Conservation (phyloP, 2,329 filamentous ascomycete species). For the Boeremia exigua region DNA sequence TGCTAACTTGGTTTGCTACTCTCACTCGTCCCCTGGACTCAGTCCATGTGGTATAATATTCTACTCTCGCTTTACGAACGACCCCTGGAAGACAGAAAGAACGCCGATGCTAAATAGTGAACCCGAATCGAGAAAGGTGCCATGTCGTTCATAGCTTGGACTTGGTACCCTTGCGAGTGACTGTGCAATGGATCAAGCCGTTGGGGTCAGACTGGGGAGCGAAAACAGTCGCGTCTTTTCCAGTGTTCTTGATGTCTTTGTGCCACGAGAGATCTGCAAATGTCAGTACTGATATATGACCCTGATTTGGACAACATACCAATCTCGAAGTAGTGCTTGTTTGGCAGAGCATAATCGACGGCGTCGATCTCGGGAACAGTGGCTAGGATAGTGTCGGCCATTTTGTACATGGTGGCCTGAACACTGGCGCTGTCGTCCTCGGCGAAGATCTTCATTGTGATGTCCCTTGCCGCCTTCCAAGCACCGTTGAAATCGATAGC, state of each 20-base stretch:
- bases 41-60: conserved; percentile 35
- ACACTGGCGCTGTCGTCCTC: conserved; percentile 90
- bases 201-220: conserved; percentile 93
- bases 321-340: conserved; percentile 99
- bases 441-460: conserved; percentile 92
- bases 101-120: conserved; percentile 21
- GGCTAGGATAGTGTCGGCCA: conserved; percentile 85
- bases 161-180: conserved; percentile 64
- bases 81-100: conserved; percentile 18
- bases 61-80: conserved; percentile 31
- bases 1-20: conserved; percentile 18
- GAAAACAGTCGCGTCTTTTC: conserved; percentile 93
- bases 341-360: conserved; percentile 85
- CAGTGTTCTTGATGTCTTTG: conserved; percentile 93
- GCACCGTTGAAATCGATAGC: conserved; percentile 75
- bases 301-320: conserved; percentile 60
- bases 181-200: conserved; percentile 92
- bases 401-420: conserved; percentile 99
- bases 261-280: conserved; percentile 88
- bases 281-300: conserved; percentile 19
- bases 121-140: conserved; percentile 14
- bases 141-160: conserved; percentile 49
- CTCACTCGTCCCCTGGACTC: conserved; percentile 19
- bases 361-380: conserved; percentile 72
- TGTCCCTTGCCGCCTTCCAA: conserved; percentile 76